Conservation (phyloP, 2,329 filamentous ascomycete species). For the Stachybotrys elegans region DNA sequence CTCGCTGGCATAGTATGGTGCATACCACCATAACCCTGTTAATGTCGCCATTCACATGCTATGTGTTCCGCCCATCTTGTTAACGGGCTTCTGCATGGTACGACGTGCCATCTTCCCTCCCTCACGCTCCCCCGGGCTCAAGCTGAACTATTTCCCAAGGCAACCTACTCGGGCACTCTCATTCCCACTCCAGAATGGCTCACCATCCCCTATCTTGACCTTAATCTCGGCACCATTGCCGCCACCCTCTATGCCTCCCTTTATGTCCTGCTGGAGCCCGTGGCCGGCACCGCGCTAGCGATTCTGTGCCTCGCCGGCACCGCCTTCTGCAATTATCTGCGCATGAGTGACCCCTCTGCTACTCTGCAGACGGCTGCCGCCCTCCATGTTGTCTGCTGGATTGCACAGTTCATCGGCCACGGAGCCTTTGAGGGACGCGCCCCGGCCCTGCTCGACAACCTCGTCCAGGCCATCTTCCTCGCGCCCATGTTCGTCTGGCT, state of each 20-base stretch:
- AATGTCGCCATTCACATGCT: slow-evolving; percentile 76
- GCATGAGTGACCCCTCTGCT: slow-evolving; percentile 46
- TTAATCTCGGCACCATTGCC: slow-evolving; percentile 61
- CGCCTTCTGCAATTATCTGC: slow-evolving; percentile 70
- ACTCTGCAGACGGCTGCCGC: slow-evolving; percentile 56
- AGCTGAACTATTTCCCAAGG: slow-evolving; percentile 32
- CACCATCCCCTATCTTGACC: slow-evolving; percentile 60
- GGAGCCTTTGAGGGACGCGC: slow-evolving; percentile 83
- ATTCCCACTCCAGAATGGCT: slow-evolving; percentile 63
- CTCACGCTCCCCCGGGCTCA: slow-evolving; percentile 1
- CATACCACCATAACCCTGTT: slow-evolving; percentile 73
- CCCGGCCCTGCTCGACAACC: slow-evolving; percentile 84
- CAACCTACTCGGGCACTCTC: slow-evolving; percentile 57
- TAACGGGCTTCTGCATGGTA: slow-evolving; percentile 69
- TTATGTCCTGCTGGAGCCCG: slow-evolving; percentile 89
- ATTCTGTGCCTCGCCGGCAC: slow-evolving; percentile 71
- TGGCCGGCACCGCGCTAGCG: slow-evolving; percentile 75
- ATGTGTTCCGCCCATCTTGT: slow-evolving; percentile 71
- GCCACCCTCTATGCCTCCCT: slow-evolving; percentile 68
- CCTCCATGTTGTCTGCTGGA: slow-evolving; percentile 72
- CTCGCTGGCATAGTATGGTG: slow-evolving; percentile 60
- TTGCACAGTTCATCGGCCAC: slow-evolving; percentile 88
- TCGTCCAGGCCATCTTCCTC: slow-evolving; percentile 85
- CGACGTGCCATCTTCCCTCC: slow-evolving; percentile 20
- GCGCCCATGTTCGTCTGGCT: slow-evolving; percentile 98